Base-by-base conservation (phyloP, 257 asterid species). In the Ilex aquifolium region DNA sequence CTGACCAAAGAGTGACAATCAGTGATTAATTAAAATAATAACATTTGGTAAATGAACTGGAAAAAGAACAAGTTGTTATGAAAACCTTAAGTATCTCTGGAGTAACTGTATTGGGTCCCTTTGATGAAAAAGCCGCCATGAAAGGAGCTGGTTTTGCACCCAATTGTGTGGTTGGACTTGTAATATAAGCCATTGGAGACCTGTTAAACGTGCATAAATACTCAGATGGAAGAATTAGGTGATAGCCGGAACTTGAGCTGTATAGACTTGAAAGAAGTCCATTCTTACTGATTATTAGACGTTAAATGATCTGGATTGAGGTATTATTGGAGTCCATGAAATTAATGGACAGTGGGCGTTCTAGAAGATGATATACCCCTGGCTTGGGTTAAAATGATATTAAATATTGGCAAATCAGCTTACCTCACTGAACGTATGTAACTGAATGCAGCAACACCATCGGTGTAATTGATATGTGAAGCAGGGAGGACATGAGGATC, bases 111-210 rank as follows among this genome's bases (percentile, higher is more conserved):
- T 65, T 90, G 0, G 97, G 97, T 14, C 97, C 97, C 46, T 49
- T 48, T 16, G 97, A 87, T n/a, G 97, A 90, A 74, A 90, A 90
- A 16, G 90, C 88, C 5, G 97, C 97, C 91, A 90, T 83, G 81
- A 77, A 75, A 7, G 97, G 97, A 10, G 97, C 95, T 5, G 97
- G 95, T 66, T 80, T 90, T 15, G 84, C 67, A 61, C 74, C 80
- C 73, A 90, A 67, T 61, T 72, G 71, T 50, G 95, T 90, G 13
- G 60, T 69, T 31, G 92, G 74, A 31, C 30, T 67, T 9, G 87
- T 85, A 58, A 90, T 85, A 65, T 78, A 78, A 27, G 87, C 97
- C 56, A 72, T 66, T 0, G 88, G 83, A 60, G 76, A 80, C 78
- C 97, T 89, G 82, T 40, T 12, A 59, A 53, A 32, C 7, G 42